A percentile compares a stretch with the other conserved stretches of the same genome.
phyloP scores from a whole-genome alignment of 306 rosid species.

The Hippophae gyantsensis region DNA sequence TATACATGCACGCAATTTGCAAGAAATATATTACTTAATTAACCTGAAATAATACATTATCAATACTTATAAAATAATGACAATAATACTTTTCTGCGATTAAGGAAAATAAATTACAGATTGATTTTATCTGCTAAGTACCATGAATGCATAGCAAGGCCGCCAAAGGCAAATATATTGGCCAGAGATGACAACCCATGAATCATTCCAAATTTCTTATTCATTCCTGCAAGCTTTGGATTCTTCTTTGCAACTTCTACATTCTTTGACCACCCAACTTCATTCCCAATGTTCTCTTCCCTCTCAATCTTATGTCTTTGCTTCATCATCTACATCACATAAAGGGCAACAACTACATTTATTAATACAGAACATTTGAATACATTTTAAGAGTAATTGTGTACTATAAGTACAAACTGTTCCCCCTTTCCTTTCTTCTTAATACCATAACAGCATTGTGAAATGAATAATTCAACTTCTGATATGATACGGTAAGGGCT shows the following conservation, averaged over 20 bases:
- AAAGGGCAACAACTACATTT: too few relatives aligned
- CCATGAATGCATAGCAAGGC: conserved; percentile 97
- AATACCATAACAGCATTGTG: too few relatives aligned
- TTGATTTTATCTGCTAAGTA: conserved; percentile 81
- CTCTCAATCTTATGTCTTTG: conserved; percentile 95
- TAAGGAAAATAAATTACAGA: conserved; percentile 23
- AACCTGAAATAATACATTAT: too few relatives aligned
- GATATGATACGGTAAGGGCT: too few relatives aligned
- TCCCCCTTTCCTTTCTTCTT: too few relatives aligned
- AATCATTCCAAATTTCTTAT: conserved; percentile 97
- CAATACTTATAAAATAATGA: background rate
- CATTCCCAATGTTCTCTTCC: conserved; percentile 73
- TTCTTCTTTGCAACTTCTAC: conserved; percentile 79
- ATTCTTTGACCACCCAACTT: conserved; percentile 90
- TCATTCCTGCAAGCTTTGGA: conserved; percentile 89
- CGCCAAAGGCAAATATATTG: conserved; percentile 80
- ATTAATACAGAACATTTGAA: too few relatives aligned
- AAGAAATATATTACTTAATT: background rate
- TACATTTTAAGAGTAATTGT: too few relatives aligned
- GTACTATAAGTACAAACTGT: too few relatives aligned
- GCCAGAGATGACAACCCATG: conserved; percentile 96
- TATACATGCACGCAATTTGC: conserved; percentile 1
- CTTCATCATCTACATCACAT: conserved; percentile 75
- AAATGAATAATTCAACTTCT: too few relatives aligned
- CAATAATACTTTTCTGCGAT: background rate